Evolutionary conservation across 2,329 filamentous ascomycete genomes (phyloP).

Genomic region (Colletotrichum tropicicola): DNA sequence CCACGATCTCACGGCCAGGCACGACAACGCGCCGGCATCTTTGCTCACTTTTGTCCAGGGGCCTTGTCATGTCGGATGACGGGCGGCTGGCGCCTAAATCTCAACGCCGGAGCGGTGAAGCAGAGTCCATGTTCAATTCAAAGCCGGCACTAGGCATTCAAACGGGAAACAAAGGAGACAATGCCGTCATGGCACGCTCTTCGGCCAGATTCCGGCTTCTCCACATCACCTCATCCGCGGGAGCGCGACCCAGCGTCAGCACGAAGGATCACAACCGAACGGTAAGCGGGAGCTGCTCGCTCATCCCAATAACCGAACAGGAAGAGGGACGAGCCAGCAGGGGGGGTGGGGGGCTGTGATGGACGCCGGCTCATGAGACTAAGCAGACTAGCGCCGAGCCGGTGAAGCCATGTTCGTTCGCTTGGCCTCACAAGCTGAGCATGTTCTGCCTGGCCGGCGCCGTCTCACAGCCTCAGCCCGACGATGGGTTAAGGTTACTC

Average conservation of each 20-base stretch:
- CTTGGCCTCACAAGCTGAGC: neutral
- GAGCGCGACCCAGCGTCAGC: neutral
- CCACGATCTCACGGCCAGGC: neutral
- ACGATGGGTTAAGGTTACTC: neutral
- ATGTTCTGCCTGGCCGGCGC: neutral
- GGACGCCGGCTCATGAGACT: neutral
- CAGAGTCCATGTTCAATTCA: no score
- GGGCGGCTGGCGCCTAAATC: no score
- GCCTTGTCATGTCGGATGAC: no score
- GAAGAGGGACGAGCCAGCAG: neutral
- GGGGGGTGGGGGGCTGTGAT: neutral
- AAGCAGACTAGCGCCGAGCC: neutral
- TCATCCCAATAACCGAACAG: neutral
- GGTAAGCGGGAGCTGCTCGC: neutral
- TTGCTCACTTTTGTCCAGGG: neutral
- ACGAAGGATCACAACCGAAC: neutral
- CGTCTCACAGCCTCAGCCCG: neutral
- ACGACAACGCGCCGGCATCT: neutral
- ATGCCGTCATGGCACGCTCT: neutral
- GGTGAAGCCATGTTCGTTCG: neutral
- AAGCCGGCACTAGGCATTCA: no score
- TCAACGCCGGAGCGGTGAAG: no score
- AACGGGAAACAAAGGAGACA: no score
- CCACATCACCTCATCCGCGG: neutral
- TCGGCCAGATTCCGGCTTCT: neutral